Conservation (phyloP, 352 stramenopile species). For the Pythium myriotylum region DNA sequence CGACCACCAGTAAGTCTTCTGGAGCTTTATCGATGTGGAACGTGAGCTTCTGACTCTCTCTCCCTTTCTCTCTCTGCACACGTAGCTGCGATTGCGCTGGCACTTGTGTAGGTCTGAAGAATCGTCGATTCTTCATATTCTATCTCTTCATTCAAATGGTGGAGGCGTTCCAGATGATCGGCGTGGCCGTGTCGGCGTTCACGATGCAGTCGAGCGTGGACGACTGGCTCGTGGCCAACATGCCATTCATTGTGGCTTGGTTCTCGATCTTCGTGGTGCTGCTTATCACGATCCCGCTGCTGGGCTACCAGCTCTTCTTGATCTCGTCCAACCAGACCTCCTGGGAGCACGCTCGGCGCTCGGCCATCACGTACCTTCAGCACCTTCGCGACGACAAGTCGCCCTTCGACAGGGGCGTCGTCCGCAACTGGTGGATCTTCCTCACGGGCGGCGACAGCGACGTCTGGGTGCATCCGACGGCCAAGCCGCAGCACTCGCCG, state of each 20-base stretch:
- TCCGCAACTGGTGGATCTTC: slow-evolving; percentile 72
- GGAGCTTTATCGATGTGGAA: too few species aligned
- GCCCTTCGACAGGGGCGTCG: slow-evolving; percentile 60
- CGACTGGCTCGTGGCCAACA: slow-evolving; percentile 76
- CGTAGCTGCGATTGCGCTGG: slow-evolving; percentile 83
- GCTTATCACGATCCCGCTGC: slow-evolving; percentile 58
- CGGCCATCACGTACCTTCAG: slow-evolving; percentile 74
- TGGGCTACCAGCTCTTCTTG: slow-evolving; percentile 72
- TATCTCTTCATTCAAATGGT: slow-evolving; percentile 66
- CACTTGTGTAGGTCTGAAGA: slow-evolving; percentile 72
- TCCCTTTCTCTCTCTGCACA: slow-evolving; percentile 6
- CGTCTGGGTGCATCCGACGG: slow-evolving; percentile 55
- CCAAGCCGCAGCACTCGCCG: slow-evolving; percentile 20
- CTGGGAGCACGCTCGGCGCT: slow-evolving; percentile 73
- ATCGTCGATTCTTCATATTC: slow-evolving; percentile 65
- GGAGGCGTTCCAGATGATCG: slow-evolving; percentile 51
- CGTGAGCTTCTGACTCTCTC: too few species aligned
- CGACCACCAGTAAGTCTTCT: slow-evolving; percentile 82
- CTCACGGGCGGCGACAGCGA: slow-evolving; percentile 48
- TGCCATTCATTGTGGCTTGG: slow-evolving; percentile 64
- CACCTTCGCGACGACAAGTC: slow-evolving; percentile 56
- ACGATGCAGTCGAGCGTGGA: slow-evolving; percentile 56
- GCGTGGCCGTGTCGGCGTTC: slow-evolving; percentile 54
- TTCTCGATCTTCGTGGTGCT: slow-evolving; percentile 60
- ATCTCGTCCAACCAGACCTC: slow-evolving; percentile 79